Percentiles rank a stretch among this genome's conserved stretches.
phyloP scores from a whole-genome alignment of 257 asterid species.

The Echites panduratus region DNA sequence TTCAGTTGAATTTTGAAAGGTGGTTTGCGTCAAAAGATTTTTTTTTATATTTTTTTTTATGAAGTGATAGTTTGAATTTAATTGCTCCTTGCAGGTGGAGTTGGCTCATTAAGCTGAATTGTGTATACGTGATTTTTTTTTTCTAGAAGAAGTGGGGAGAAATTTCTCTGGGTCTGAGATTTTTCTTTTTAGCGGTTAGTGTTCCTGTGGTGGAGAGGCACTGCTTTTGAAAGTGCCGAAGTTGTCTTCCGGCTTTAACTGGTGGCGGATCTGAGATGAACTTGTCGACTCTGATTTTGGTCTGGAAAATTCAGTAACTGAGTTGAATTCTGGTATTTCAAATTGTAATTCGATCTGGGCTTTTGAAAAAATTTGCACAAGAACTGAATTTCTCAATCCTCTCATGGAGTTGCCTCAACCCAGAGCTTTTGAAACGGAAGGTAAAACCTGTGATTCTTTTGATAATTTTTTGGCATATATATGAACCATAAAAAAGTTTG shows the following conservation, averaged over 20 bases:
- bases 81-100: conserved; percentile 11
- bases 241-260: background rate
- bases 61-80: background rate
- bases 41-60: background rate
- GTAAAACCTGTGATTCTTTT: conserved; percentile 22
- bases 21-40: conserved; percentile 22
- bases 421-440: conserved; percentile 53
- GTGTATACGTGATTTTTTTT: background rate
- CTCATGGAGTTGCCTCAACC: conserved; percentile 79
- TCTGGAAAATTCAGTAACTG: conserved; percentile 8
- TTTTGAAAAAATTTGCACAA: background rate
- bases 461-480: background rate
- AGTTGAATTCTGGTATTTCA: conserved; percentile 14
- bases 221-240: conserved; percentile 1
- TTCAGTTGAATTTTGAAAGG: conserved; percentile 31
- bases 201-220: background rate
- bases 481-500: background rate
- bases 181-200: background rate
- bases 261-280: conserved; percentile 30
- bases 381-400: conserved; percentile 6
- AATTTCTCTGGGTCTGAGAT: background rate
- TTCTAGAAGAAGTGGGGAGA: background rate
- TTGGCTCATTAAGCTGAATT: background rate
- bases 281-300: background rate
- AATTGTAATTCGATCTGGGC: conserved; percentile 15